A percentile compares a stretch with the other conserved stretches of the same genome.
phyloP scores from a whole-genome alignment of 208 protist species.

The Blechomonas ayalai region DNA sequence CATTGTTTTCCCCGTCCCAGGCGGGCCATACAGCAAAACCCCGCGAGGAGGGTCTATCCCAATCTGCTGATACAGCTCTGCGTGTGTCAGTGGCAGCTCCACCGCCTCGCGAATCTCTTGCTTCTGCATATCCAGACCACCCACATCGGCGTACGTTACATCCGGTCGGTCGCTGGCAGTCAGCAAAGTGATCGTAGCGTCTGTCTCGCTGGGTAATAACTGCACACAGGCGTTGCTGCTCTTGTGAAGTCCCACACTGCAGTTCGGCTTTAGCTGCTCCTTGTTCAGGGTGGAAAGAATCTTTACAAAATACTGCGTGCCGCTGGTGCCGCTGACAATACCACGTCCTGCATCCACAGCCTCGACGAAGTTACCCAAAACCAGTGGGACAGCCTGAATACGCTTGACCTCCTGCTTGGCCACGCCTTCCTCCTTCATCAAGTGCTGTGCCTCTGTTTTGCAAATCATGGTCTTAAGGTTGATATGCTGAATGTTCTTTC shows the following conservation, averaged over 20 bases:
- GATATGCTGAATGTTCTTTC: conserved; percentile 57
- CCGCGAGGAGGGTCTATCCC: conserved; percentile 99
- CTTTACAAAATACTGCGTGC: conserved; percentile 97
- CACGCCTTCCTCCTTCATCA: conserved; percentile 80
- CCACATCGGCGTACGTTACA: conserved; percentile 97
- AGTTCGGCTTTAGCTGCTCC: conserved; percentile 98
- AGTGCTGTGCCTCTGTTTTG: conserved; percentile 83
- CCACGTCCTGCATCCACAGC: conserved; percentile 96
- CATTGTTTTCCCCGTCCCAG: conserved; percentile 98
- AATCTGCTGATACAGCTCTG: conserved; percentile 98
- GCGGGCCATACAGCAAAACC: conserved; percentile 98
- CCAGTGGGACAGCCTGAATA: conserved; percentile 99
- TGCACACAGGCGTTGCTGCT: conserved; percentile 98
- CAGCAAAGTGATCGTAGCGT: conserved; percentile 96
- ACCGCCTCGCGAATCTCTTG: conserved; percentile 99
- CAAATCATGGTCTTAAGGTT: conserved; percentile 89
- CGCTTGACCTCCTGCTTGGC: conserved; percentile 95
- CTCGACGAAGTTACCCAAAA: conserved; percentile 99
- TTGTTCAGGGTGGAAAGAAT: conserved; percentile 97
- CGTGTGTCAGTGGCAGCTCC: conserved; percentile 99
- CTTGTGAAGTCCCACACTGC: conserved; percentile 98
- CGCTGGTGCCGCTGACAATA: conserved; percentile 95
- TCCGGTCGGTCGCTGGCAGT: conserved; percentile 89
- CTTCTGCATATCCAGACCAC: conserved; percentile 99
- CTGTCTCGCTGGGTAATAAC: conserved; percentile 96